A percentile compares a stretch with the other conserved stretches of the same genome.
phyloP scores from a whole-genome alignment of 1,139 yeast genomes.

The Protomyces lactucae-debilis region DNA sequence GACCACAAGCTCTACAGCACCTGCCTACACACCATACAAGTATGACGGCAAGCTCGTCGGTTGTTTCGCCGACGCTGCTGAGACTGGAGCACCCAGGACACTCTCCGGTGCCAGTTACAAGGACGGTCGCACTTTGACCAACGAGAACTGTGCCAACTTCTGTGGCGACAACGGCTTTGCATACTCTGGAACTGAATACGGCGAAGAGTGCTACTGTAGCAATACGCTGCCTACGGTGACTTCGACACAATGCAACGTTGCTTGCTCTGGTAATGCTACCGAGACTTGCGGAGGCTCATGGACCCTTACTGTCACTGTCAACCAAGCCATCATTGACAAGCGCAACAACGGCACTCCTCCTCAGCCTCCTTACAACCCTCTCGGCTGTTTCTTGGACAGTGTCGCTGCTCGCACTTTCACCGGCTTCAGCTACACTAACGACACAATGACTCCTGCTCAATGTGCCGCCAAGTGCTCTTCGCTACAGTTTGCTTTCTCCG shows the following conservation, averaged over 20 bases:
- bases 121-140: constrained; percentile 10
- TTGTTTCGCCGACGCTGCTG: not conserved
- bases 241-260: constrained; percentile 8
- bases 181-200: constrained; percentile 17
- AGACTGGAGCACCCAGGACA: not conserved
- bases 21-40: not conserved
- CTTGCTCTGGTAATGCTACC: constrained; percentile 2
- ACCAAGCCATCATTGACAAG: not conserved
- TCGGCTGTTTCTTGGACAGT: constrained; percentile 13
- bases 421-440: constrained; percentile 9
- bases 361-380: not conserved
- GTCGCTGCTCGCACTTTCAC: constrained; percentile 2
- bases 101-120: constrained; percentile 4
- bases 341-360: not conserved
- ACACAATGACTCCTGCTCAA: constrained; percentile 12
- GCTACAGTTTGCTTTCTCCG: constrained; percentile 4
- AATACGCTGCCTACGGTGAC: constrained; percentile 5
- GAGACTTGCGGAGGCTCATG: constrained; percentile 9
- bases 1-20: too few relatives aligned
- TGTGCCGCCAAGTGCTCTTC: constrained; percentile 16
- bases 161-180: constrained; percentile 7
- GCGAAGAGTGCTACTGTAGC: constrained; percentile 20
- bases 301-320: constrained; percentile 4
- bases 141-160: constrained; percentile 5
- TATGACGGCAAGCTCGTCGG: not conserved